Evolutionary conservation across 306 rosid species (phyloP).

Genomic region (Lupinus albus): DNA sequence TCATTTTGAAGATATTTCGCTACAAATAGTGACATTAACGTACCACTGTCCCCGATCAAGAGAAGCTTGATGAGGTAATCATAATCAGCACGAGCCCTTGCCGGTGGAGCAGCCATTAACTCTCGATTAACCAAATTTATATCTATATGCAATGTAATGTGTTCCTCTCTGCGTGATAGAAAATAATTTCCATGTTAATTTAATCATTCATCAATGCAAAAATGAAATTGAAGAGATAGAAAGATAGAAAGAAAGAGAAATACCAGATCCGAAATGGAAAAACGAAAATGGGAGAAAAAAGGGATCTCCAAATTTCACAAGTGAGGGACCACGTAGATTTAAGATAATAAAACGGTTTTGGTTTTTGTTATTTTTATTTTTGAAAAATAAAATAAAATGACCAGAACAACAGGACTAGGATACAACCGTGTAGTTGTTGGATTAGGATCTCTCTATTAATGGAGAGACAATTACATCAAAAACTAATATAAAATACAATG

Average conservation of each 20-base stretch:
- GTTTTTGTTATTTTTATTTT: background rate
- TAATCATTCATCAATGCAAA: background rate
- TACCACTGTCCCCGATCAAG: conserved; percentile 81
- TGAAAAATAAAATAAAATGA: background rate
- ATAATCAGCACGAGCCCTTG: conserved; percentile 83
- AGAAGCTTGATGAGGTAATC: conserved; percentile 79
- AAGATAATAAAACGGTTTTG: conserved; percentile 38
- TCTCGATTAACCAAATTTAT: conserved; percentile 1
- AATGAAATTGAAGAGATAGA: conserved; percentile 19
- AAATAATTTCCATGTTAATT: conserved; percentile 15
- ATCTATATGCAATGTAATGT: no score
- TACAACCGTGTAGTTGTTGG: conserved; percentile 25
- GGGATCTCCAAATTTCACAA: conserved; percentile 50
- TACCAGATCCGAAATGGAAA: conserved; percentile 53
- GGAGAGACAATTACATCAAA: no score
- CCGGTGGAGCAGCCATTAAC: conserved; percentile 80
- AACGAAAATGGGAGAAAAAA: conserved; percentile 30
- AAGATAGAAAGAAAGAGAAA: conserved; percentile 17
- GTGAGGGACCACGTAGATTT: conserved; percentile 39
- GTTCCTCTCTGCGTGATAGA: conserved; percentile 36
- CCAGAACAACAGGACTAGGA: conserved; percentile 2
- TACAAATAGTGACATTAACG: conserved; percentile 31
- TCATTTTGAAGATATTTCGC: background rate
- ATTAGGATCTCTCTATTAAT: no score
- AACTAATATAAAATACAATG: no score